These are phyloP conservation scores for Neobulgaria alba DNA, from an alignment of 2,329 filamentous ascomycete genomes.

Conservation along the genomic window DNA sequence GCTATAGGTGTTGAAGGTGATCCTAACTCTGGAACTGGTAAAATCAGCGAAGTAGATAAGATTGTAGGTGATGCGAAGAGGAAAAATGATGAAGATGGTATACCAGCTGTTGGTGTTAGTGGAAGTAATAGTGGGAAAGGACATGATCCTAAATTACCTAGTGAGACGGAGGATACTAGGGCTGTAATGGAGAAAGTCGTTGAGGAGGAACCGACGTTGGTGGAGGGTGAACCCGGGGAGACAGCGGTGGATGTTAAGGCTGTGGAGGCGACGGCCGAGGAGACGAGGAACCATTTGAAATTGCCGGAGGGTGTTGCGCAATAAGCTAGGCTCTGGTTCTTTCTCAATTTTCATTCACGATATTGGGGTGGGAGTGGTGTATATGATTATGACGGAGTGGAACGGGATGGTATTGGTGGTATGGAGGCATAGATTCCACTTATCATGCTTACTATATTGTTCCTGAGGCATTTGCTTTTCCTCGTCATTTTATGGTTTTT, in stretches of 20 bases:
- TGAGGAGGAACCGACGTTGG: constrained; percentile 24
- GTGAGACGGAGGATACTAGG: constrained; percentile 15
- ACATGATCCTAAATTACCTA: constrained; percentile 34
- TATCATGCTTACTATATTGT: no score
- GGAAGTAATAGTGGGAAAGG: constrained; percentile 52
- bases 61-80: constrained; percentile 50
- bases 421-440: no score
- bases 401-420: no score
- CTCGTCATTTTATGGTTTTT: no score
- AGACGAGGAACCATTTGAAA: constrained; percentile 14
- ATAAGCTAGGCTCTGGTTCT: no score
- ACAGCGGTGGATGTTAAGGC: constrained; percentile 16
- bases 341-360: no score
- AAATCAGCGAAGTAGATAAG: constrained; percentile 51
- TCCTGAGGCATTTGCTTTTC: no score
- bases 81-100: constrained; percentile 47
- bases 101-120: constrained; percentile 47
- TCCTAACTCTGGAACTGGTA: constrained; percentile 28
- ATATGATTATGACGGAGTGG: no score
- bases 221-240: constrained; percentile 17
- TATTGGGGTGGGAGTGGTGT: no score
- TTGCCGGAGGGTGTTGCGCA: no score
- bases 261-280: constrained; percentile 10
- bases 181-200: constrained; percentile 27
- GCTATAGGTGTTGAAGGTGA: constrained; percentile 47